These are phyloP conservation scores for Drosera capensis DNA, from an alignment of 148 eudicot species.

Conservation along the genomic window DNA sequence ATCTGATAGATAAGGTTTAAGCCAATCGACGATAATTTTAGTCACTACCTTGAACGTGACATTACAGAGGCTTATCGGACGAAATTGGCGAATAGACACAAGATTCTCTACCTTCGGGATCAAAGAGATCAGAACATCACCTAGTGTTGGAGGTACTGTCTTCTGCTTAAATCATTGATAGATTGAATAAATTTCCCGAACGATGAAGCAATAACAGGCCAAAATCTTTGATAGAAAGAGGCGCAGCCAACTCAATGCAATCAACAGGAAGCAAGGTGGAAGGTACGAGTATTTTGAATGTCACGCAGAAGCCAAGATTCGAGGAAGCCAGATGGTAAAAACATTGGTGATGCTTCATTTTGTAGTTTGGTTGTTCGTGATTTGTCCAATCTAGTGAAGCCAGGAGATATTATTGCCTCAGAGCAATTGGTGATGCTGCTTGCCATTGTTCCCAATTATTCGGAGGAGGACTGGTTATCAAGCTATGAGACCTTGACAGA, in stretches of 20 bases:
- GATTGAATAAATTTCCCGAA: no score
- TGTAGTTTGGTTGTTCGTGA: constrained; percentile 97
- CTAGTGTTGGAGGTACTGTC: no score
- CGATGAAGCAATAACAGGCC: no score
- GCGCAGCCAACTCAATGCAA: constrained; percentile 93
- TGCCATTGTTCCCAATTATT: constrained; percentile 81
- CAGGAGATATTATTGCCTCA: constrained; percentile 58
- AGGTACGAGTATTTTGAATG: constrained; percentile 30
- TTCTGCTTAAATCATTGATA: no score
- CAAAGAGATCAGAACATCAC: no score
- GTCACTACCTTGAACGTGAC: no score
- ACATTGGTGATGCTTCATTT: no score
- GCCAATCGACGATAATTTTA: neutral
- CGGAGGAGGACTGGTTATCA: constrained; percentile 94
- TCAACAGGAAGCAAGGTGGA: constrained; percentile 93
- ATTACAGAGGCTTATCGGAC: no score
- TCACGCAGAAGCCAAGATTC: neutral
- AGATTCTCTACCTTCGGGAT: no score
- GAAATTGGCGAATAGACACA: no score
- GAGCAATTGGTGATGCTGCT: constrained; percentile 87
- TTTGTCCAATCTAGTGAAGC: constrained; percentile 85
- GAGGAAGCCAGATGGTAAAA: no score
- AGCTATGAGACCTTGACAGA: constrained; percentile 83
- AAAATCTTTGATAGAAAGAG: constrained; percentile 84
- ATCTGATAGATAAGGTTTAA: neutral